A percentile compares a stretch with the other conserved stretches of the same genome.
Evolutionary conservation across 192 early-diverging fungal genomes (phyloP).

Genomic region (Backusella australiensis): DNA sequence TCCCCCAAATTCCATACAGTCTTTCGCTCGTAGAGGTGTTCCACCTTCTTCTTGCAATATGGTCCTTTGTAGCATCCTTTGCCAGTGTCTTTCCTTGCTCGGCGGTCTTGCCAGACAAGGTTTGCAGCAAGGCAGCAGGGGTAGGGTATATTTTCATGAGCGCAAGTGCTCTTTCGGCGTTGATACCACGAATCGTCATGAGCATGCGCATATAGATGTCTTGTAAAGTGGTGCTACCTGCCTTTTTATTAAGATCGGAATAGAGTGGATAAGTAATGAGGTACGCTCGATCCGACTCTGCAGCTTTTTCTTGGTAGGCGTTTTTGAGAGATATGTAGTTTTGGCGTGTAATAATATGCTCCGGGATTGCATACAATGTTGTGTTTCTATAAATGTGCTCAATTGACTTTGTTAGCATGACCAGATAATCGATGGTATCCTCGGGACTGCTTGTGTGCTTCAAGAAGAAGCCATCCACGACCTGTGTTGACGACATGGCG

Average conservation of each 20-base stretch:
- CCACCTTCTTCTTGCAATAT: constrained; percentile 47
- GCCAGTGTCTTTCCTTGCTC: constrained; percentile 49
- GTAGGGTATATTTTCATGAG: constrained; percentile 72
- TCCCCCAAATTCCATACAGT: constrained; percentile 60
- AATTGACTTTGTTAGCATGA: constrained; percentile 57
- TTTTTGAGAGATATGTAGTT: constrained; percentile 53
- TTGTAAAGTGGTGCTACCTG: constrained; percentile 59
- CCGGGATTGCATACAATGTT: constrained; percentile 57
- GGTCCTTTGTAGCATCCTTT: constrained; percentile 35
- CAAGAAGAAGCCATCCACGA: constrained; percentile 80
- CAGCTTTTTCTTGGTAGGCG: not conserved
- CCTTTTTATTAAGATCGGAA: constrained; percentile 70
- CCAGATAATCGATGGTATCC: constrained; percentile 81
- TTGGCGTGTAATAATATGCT: constrained; percentile 41
- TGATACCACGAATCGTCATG: constrained; percentile 80
- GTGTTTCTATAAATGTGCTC: constrained; percentile 41
- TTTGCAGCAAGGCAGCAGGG: constrained; percentile 51
- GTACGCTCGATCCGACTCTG: constrained; percentile 19
- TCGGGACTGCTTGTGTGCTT: constrained; percentile 74
- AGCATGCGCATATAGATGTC: constrained; percentile 86
- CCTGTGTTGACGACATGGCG: constrained; percentile 71
- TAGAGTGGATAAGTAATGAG: constrained; percentile 67
- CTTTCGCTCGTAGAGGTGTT: constrained; percentile 49
- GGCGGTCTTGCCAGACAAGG: constrained; percentile 38
- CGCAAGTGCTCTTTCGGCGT: constrained; percentile 80